These are phyloP conservation scores for Fusarium oligoseptatum DNA, from an alignment of 2,329 filamentous ascomycete genomes.

Conservation along the genomic window DNA sequence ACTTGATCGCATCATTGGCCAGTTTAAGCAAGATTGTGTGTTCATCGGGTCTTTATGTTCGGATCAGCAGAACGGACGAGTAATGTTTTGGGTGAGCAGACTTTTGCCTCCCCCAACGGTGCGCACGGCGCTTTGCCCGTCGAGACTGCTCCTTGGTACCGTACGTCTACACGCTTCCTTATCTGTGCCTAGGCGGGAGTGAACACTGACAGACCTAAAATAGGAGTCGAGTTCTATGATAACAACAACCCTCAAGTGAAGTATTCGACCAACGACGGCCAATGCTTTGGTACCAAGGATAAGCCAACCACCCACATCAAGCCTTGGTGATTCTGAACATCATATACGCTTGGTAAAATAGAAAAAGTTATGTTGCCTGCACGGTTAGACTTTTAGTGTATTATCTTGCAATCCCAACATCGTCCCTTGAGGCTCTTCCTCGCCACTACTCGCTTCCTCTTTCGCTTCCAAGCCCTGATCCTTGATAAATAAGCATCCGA, in stretches of 20 bases:
- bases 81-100: neutral
- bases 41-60: neutral
- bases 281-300: neutral
- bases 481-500: neutral
- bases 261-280: neutral
- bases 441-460: neutral
- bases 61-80: neutral
- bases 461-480: neutral
- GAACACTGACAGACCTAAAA: neutral
- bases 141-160: neutral
- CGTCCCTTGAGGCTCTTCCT: neutral
- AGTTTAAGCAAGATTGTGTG: too few relatives aligned
- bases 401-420: neutral
- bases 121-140: neutral
- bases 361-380: neutral
- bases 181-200: too few relatives aligned
- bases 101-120: neutral
- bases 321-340: neutral
- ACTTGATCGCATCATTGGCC: neutral
- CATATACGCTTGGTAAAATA: neutral
- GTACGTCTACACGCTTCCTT: neutral
- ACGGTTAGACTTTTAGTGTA: neutral
- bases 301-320: neutral
- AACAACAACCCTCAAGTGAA: neutral
- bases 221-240: neutral